Percentiles rank a stretch among this genome's conserved stretches.
Evolutionary conservation across 2,329 filamentous ascomycete genomes (phyloP).

Genomic region (Corinectria fuckeliana): DNA sequence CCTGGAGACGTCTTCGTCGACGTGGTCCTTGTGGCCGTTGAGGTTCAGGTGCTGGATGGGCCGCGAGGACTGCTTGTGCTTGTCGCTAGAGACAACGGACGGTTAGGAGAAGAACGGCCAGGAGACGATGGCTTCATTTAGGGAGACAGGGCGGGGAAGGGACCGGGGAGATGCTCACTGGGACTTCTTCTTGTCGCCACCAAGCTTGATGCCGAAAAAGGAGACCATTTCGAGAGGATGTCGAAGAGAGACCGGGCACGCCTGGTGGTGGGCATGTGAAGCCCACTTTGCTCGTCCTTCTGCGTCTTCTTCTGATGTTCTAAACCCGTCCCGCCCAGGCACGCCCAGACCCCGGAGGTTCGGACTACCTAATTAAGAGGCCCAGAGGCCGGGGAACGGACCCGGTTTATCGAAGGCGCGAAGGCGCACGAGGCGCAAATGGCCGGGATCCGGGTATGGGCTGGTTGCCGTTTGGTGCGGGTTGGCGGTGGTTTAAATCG

Average conservation of each 20-base stretch:
- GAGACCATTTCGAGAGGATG: conserved; percentile 56
- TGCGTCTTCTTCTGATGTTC: background rate
- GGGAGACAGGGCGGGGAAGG: background rate
- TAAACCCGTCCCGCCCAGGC: background rate
- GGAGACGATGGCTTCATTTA: background rate
- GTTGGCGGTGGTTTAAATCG: conserved; percentile 22
- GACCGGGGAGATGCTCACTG: conserved; percentile 41
- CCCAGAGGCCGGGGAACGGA: conserved; percentile 20
- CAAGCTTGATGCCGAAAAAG: conserved; percentile 64
- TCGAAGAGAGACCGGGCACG: background rate
- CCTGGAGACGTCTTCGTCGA: conserved; percentile 7
- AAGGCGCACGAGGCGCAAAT: conserved; percentile 26
- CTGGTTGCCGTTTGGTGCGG: background rate
- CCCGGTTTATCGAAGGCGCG: conserved; percentile 25
- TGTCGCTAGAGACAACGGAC: conserved; percentile 26
- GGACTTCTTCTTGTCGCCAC: conserved; percentile 64
- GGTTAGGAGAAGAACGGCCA: too few species aligned
- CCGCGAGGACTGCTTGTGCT: conserved; percentile 24
- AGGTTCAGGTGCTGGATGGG: conserved; percentile 21
- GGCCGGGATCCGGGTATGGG: conserved; percentile 19
- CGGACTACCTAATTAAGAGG: background rate
- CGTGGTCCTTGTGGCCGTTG: background rate
- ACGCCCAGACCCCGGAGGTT: background rate
- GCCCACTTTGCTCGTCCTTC: conserved; percentile 1
- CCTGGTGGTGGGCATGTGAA: conserved; percentile 4